phyloP scores from a whole-genome alignment of 2,329 filamentous ascomycete species.

The Ceratocystiopsis brevicomis region DNA sequence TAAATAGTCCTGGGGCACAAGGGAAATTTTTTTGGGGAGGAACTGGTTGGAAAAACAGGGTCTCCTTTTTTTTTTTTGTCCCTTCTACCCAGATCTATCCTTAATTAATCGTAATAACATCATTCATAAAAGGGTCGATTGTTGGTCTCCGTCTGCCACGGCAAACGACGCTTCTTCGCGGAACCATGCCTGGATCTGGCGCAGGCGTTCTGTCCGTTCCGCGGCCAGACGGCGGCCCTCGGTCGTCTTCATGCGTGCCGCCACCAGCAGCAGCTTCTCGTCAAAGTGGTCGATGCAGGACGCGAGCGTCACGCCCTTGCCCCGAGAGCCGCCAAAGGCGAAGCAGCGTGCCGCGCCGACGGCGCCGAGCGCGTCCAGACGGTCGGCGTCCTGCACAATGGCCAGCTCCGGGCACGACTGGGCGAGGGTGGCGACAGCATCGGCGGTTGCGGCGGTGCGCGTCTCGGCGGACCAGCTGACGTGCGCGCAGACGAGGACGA shows the following conservation, averaged over 20 bases:
- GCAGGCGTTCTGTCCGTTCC: slow-evolving; percentile 33
- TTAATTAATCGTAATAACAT: too few relatives aligned
- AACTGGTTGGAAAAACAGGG: neutral
- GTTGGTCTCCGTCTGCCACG: neutral
- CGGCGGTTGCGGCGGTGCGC: slow-evolving; percentile 46
- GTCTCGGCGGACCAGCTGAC: slow-evolving; percentile 65
- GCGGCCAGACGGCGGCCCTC: slow-evolving; percentile 32
- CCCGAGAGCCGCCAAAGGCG: slow-evolving; percentile 41
- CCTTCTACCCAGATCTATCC: too few relatives aligned
- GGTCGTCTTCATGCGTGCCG: slow-evolving; percentile 44
- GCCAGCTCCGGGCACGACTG: slow-evolving; percentile 50
- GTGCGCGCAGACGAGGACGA: slow-evolving; percentile 36
- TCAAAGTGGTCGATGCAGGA: slow-evolving; percentile 57
- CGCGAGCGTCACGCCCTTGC: slow-evolving; percentile 29
- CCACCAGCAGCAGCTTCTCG: slow-evolving; percentile 52
- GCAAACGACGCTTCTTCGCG: slow-evolving; percentile 24
- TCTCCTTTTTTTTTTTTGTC: neutral
- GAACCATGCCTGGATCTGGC: slow-evolving; percentile 39
- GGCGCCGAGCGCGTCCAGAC: slow-evolving; percentile 77
- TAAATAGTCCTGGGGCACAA: neutral
- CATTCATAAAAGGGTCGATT: neutral
- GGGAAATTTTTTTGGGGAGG: neutral
- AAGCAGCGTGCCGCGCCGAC: slow-evolving; percentile 68
- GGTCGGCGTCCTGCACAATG: slow-evolving; percentile 80
- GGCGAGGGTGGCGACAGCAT: slow-evolving; percentile 41